Base-by-base conservation (phyloP, 495 filamentous ascomycete species). In the Xylaria nigripes region DNA sequence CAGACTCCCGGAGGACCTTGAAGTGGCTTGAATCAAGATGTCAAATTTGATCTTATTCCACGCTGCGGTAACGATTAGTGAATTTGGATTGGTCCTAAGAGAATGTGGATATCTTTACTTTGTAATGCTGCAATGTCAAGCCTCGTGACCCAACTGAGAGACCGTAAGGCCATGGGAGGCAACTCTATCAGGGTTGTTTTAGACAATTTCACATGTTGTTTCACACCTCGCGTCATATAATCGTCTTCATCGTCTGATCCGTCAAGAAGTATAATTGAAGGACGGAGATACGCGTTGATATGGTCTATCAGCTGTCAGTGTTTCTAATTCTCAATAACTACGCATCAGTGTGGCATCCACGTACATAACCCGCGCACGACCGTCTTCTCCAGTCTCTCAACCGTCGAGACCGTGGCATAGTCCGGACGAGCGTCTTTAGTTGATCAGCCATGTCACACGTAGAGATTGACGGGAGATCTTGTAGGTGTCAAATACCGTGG, bases 11-110 rank as follows among this genome's bases (percentile, higher is more conserved):
- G 87, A 81, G 23, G 82, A 79, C 2, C 81, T 74, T 7, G 78
- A 65, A 12, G 82, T 74, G n/a, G 85, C 86, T 45, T 89, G 84
- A 29, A 95, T 80, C 8, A 91, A 65, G 21, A 95, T 85, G 49
- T 94, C 87, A 45, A 95, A 74, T 34, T 73, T 78, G 6, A 85
- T 69, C 41, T 80, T 79, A 59, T 88, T 83, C 89, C 89, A 95
- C 24, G 76, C 87, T 88, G 55, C 5, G 12, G 36, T 18, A 4
- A 13, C 30, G 2, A 19, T 55, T 29, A 55, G 53, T 43, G 38
- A 12, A 9, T 2, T 47, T 15, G 18, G 45, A 25, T 2, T 40
- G 47, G 64, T 36, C 64, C 16, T n/a, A n/a, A 69, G 43, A 64
- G 56, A 48, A 32, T 5, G 2, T 46, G 25, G 15, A 47, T 27